Base-by-base conservation (phyloP, 164 flowering plant species). In the Aristolochia fimbriata region DNA sequence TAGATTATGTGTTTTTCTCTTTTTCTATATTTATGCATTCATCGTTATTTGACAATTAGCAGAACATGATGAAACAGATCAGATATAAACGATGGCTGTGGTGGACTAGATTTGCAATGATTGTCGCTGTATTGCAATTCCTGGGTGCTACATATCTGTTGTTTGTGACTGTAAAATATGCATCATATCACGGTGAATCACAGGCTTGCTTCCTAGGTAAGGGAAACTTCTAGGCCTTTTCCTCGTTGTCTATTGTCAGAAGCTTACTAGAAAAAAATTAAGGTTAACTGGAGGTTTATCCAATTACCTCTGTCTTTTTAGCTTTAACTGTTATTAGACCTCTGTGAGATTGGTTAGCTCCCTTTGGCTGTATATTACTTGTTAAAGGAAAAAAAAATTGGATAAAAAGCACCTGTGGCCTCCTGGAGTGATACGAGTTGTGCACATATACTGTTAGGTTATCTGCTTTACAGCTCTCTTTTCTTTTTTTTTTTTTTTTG, bases 71-170 rank as follows among this genome's bases (percentile, higher is more conserved):
- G 77, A 41, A n/a, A 65, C 85, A 86, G 96, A 57, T 69, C 64
- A 77, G 71, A 65, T 88, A 88, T 59, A 84, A 76, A 72, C 72
- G 70, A 55, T 84, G 91, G 96, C 74, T 84, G 37, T 80, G 88
- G 81, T 88, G 96, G 96, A 78, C 83, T 16, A 75, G 93, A 6
- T 78, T 80, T 64, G 77, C 83, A 22, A 68, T 71, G 66, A 47
- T 76, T 16, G 63, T 86, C 56, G 76, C 86, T 8, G 60, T 81
- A 46, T 62, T 86, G 74, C 96, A 88, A 61, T 66, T 83, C 72
- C 49, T 78, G 17, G 80, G 74, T 58, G 90, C 84, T 43, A 55
- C 66, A 61, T 86, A 83, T 62, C 76, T 86, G 50, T 50, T 84
- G 68, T 70, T 79, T 61, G 30, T 58, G 27, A 53, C 68, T 14